Base-by-base conservation (phyloP, 1,139 yeast species). In the Candida tropicalis region DNA sequence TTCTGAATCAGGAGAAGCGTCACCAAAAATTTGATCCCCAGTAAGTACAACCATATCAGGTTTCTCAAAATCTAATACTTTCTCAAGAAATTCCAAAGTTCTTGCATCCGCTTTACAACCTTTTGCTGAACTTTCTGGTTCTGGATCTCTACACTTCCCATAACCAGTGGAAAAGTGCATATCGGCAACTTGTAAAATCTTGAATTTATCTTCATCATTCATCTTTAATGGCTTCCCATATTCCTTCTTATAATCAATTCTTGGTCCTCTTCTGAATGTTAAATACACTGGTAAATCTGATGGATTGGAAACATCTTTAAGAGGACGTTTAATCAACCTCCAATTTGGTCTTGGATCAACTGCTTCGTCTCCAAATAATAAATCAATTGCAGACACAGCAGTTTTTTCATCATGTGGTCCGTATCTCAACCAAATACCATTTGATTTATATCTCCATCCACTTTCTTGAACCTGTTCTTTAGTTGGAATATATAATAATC, bases 1-100 rank as follows among this genome's bases (percentile, higher is more conserved):
- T 57, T 84, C 87, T 0, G 95, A 75, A 58, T 91, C 97, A 1
- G 86, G 87, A 0, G 88, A 72, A 8, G 70, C 73, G 16, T 77
- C 77, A 1, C 93, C 93, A 66, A 81, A 82, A 1, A 88, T 73
- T 60, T 87, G 95, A 63, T 91, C 97, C 10, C 98, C 98, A 0
- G 96, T 82, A 46, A 87, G 65, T 0, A 89, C 90, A 1, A 87
- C 93, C 36, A 89, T 62, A 57, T 90, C 88, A 0, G 97, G 97
- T 28, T 75, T 62, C 57, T 91, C 97, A 0, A 70, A 46, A 49
- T 85, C 91, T 41, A 91, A 65, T 0, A 87, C 84, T 25, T 65
- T 60, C 20, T 79, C 73, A n/a, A 90, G 59, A 57, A 88, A 87
- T 16, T 64, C 60, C 31, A 78, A 52, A 0, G 97, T 86, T 45